Percentiles rank a stretch among this genome's conserved stretches.
Conservation (phyloP, 257 asterid species). For the Lycium barbarum region DNA sequence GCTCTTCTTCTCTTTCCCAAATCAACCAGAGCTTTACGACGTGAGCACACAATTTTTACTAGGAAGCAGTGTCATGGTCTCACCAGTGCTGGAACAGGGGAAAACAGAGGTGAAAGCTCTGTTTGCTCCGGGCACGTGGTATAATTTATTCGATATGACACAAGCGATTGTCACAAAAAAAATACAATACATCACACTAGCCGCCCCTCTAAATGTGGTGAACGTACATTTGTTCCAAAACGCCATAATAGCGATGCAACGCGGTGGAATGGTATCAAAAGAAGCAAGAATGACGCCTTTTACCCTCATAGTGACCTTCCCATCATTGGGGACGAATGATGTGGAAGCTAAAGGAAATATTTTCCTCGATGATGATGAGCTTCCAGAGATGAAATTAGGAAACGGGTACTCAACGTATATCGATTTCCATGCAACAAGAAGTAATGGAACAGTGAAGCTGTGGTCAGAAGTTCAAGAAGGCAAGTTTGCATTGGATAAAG, state of each 20-base stretch:
- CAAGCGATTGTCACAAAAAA: slow-evolving; percentile 36
- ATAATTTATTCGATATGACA: slow-evolving; percentile 58
- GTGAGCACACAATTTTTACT: slow-evolving; percentile 61
- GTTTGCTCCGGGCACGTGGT: slow-evolving; percentile 72
- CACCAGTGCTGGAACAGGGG: slow-evolving; percentile 57
- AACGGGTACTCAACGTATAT: slow-evolving; percentile 57
- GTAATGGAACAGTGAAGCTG: slow-evolving; percentile 13
- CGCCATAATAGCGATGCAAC: slow-evolving; percentile 60
- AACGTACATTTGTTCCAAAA: slow-evolving; percentile 63
- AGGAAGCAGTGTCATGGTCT: slow-evolving; percentile 62
- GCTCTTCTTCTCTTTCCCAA: slow-evolving; percentile 67
- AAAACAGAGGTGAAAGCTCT: slow-evolving; percentile 57
- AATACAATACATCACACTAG: slow-evolving; percentile 46
- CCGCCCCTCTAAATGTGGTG: slow-evolving; percentile 60
- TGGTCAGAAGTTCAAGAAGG: slow-evolving; percentile 35
- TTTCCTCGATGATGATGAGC: slow-evolving; percentile 72
- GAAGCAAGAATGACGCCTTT: slow-evolving; percentile 57
- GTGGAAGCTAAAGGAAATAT: slow-evolving; percentile 45
- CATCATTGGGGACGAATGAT: slow-evolving; percentile 36
- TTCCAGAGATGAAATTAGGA: slow-evolving; percentile 47
- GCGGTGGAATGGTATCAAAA: slow-evolving; percentile 60
- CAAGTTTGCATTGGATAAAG: slow-evolving; percentile 28
- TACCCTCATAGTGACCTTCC: slow-evolving; percentile 49
- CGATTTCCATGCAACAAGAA: slow-evolving; percentile 7
- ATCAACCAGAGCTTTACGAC: slow-evolving; percentile 48